Conservation (phyloP, 73 alveolate species). For the Symbiodinium natans region DNA sequence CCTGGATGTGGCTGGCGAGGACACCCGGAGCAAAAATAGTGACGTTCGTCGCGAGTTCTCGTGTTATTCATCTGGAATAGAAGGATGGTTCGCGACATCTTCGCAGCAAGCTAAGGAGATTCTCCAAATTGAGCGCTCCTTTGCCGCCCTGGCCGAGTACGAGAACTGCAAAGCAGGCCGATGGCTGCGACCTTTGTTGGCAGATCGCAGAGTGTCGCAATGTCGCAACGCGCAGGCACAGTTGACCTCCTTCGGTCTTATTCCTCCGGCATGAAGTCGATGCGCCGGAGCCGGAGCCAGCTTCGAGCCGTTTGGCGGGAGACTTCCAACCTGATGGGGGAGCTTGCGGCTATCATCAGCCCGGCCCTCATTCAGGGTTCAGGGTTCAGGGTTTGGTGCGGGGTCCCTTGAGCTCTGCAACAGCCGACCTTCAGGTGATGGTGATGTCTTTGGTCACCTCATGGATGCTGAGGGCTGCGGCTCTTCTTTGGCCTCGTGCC, state of each 20-base stretch:
- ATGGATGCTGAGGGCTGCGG: conserved; percentile 51
- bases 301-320: background rate
- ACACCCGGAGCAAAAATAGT: background rate
- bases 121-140: conserved; percentile 3
- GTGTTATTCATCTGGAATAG: too few relatives aligned
- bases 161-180: conserved; percentile 46
- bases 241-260: conserved; percentile 34
- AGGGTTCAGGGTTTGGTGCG: too few relatives aligned
- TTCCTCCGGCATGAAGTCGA: conserved; percentile 34
- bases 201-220: too few relatives aligned
- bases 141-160: conserved; percentile 23
- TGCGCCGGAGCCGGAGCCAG: conserved; percentile 32
- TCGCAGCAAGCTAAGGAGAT: background rate
- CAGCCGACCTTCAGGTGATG: conserved; percentile 2
- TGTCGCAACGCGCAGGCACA: background rate
- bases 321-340: conserved; percentile 69
- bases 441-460: conserved; percentile 21
- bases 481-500: conserved; percentile 52
- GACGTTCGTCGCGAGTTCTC: too few relatives aligned
- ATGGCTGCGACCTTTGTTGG: too few relatives aligned
- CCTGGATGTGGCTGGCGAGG: conserved; percentile 39
- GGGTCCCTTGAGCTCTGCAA: too few relatives aligned
- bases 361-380: background rate
- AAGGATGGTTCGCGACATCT: too few relatives aligned
- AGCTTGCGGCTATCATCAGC: conserved; percentile 41